A percentile compares a stretch with the other conserved stretches of the same genome.
These are phyloP conservation scores for Platanus orientalis DNA, from an alignment of 164 flowering plant genomes.

Conservation along the genomic window DNA sequence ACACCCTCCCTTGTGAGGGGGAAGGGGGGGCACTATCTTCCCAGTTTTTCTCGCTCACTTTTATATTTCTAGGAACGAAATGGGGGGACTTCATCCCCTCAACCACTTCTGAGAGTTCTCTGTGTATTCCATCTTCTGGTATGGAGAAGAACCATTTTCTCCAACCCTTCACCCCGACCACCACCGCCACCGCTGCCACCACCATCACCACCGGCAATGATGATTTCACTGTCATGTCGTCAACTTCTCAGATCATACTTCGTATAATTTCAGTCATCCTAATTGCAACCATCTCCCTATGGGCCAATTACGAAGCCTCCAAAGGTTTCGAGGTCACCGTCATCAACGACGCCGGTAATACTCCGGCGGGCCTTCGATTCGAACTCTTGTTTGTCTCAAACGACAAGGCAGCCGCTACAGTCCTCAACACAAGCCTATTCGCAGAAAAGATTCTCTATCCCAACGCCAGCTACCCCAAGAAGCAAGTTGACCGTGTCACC, in stretches of 20 bases:
- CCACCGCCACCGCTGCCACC: slow-evolving; percentile 17
- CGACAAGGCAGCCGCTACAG: slow-evolving; percentile 40
- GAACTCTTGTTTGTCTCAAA: slow-evolving; percentile 41
- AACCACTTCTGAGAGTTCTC: no score
- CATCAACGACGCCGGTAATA: slow-evolving; percentile 26
- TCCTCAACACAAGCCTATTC: slow-evolving; percentile 30
- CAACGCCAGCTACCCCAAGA: slow-evolving; percentile 13
- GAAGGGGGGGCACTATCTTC: no score
- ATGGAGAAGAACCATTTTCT: slow-evolving; percentile 12
- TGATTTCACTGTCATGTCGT: not conserved
- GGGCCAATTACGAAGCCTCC: slow-evolving; percentile 59
- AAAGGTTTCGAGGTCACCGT: slow-evolving; percentile 45
- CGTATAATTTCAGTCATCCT: slow-evolving; percentile 28
- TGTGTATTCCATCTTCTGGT: not conserved
- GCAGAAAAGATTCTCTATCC: slow-evolving; percentile 38
- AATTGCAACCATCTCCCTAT: slow-evolving; percentile 32
- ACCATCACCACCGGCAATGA: not conserved
- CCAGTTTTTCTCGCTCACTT: no score
- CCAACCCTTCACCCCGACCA: slow-evolving; percentile 12
- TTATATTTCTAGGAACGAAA: no score
- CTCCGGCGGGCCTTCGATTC: slow-evolving; percentile 33
- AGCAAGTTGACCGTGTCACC: slow-evolving; percentile 27
- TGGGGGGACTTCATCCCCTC: no score
- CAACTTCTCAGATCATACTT: slow-evolving; percentile 13
- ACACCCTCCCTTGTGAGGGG: no score